Conservation (phyloP, 1,284 basidiomycete species). For the Apiotrichum porosum region DNA sequence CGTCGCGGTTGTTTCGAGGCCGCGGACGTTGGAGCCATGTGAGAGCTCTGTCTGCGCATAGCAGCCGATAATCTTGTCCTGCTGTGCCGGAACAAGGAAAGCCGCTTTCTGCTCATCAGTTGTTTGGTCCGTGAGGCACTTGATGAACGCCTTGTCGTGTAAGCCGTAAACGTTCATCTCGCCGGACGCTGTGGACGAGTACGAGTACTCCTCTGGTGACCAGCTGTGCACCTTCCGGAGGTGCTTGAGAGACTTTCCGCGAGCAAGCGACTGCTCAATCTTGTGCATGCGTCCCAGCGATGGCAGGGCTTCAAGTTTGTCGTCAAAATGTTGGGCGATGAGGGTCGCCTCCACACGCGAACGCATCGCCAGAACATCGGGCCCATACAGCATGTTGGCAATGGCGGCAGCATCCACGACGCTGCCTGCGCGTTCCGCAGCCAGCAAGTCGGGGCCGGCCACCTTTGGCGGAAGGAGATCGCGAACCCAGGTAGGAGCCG, state of each 20-base stretch:
- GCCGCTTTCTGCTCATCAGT: constrained; percentile 20
- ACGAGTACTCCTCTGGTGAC: constrained; percentile 13
- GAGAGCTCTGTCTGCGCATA: constrained; percentile 55
- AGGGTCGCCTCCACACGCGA: too few relatives aligned
- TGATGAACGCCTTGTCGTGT: constrained; percentile 18
- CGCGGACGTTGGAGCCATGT: constrained; percentile 56
- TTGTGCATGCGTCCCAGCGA: constrained; percentile 19
- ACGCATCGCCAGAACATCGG: too few relatives aligned
- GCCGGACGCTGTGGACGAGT: constrained; percentile 9
- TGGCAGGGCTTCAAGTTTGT: too few relatives aligned
- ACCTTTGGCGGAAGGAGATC: constrained; percentile 6
- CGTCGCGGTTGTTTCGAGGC: constrained; percentile 58
- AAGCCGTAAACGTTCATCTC: constrained; percentile 18
- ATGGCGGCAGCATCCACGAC: constrained; percentile 6
- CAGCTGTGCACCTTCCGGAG: constrained; percentile 12
- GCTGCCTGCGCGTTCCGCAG: constrained; percentile 7
- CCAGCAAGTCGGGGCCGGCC: constrained; percentile 5
- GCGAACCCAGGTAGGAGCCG: constrained; percentile 8
- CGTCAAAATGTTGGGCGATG: too few relatives aligned
- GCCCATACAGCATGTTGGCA: constrained; percentile 8
- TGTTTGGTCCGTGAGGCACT: constrained; percentile 16
- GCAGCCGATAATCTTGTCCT: constrained; percentile 51
- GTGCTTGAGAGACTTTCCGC: constrained; percentile 19
- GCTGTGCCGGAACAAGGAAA: constrained; percentile 16
- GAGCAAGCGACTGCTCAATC: constrained; percentile 18